Evolutionary conservation across 441 rosid species (phyloP), one percentile per base, ranked within the genome.

Genomic region (Pelargonium australe): DNA sequence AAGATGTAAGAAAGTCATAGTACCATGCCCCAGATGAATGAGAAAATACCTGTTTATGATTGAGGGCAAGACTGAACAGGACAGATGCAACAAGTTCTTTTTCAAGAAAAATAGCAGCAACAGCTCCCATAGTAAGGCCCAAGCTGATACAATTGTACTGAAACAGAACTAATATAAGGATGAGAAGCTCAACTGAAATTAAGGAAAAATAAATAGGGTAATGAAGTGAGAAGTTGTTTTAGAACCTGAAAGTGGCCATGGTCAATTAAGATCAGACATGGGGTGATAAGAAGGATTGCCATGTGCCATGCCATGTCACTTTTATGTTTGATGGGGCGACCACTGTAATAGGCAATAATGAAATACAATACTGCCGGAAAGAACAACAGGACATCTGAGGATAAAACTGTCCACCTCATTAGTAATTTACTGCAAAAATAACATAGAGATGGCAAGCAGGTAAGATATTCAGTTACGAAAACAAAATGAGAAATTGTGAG

Each of bases 11-110:
- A 53, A 53, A 64, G 55, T 23, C 31, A 58, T 9, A 20, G 28
- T 13, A 45, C 13, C 44, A 28, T 16, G 17, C 28, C 55, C 28
- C 19, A 40, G 25, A 16, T 43, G 16, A 68, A 63, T 16, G 45
- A 64, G 74, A 71, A 73, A 57, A 23, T 49, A 91, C 99, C 96
- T 95, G 96, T 80, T 95, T 90, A 82, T 95, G 99, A 76, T 87
- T 90, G 76, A 92, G 93, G 73, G 99, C 91, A 55, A 87, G 86
- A 78, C 88, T 86, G 80, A 83, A 95, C 51, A 95, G 82, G 58
- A 83, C 81, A 75, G 85, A 83, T 67, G 86, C 92, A 64, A 84
- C 68, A 63, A 87, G 79, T 76, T 92, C 89, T 43, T 77, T 85
- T 75, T 85, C 81, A 51, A 88, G 83, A 53, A 92, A 87, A 45